These are phyloP conservation scores for Pseudogymnoascus sp. DNA, from an alignment of 2,329 filamentous ascomycete species.

Conservation along the genomic window DNA sequence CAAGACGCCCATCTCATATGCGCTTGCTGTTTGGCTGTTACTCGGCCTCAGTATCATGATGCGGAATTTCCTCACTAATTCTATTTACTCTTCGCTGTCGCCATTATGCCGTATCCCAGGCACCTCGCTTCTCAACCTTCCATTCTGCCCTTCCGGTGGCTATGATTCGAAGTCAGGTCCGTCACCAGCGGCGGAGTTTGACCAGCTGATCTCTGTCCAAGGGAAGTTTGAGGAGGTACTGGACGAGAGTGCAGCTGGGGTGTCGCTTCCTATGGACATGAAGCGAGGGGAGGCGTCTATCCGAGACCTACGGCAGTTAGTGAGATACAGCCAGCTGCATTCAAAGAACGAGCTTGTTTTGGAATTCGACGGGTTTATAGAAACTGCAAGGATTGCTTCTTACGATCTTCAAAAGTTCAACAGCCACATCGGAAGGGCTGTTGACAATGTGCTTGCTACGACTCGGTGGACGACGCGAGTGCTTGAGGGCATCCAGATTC, in stretches of 20 bases:
- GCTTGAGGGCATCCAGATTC: slow-evolving; percentile 27
- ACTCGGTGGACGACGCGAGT: slow-evolving; percentile 66
- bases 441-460: slow-evolving; percentile 68
- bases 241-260: slow-evolving; percentile 57
- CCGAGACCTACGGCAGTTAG: slow-evolving; percentile 65
- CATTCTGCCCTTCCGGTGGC: slow-evolving; percentile 49
- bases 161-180: slow-evolving; percentile 19
- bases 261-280: slow-evolving; percentile 69
- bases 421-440: slow-evolving; percentile 63
- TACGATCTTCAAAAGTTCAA: slow-evolving; percentile 69
- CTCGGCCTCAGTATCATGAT: slow-evolving; percentile 53
- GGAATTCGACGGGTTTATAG: slow-evolving; percentile 72
- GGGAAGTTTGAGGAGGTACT: slow-evolving; percentile 71
- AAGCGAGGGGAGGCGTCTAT: slow-evolving; percentile 69
- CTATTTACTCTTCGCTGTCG: slow-evolving; percentile 54
- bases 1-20: slow-evolving; percentile 57
- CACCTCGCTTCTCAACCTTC: slow-evolving; percentile 51
- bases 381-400: slow-evolving; percentile 57
- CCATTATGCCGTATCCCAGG: slow-evolving; percentile 67
- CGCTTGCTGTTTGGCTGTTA: slow-evolving; percentile 55
- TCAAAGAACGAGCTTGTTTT: slow-evolving; percentile 63
- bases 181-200: slow-evolving; percentile 50
- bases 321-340: slow-evolving; percentile 62
- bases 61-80: slow-evolving; percentile 56
- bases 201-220: slow-evolving; percentile 68